Percentiles rank a stretch among this genome's conserved stretches.
phyloP scores from a whole-genome alignment of 345 rosid species.

The Carallia brachiata region DNA sequence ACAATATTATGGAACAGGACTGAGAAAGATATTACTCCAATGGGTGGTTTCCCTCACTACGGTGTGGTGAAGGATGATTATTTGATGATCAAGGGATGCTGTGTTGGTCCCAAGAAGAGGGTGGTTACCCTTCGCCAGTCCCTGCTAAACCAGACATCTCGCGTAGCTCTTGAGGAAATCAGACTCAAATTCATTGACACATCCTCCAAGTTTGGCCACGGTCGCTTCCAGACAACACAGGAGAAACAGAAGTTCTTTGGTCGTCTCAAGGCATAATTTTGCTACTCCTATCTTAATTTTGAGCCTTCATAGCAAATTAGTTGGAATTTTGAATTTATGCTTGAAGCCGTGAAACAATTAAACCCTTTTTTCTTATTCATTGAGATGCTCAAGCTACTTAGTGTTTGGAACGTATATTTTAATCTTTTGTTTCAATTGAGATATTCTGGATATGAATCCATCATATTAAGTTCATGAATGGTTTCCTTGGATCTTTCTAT shows the following conservation, averaged over 20 bases:
- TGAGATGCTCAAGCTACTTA: background rate
- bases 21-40: conserved; percentile 73
- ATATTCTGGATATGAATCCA: too few species aligned
- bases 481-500: too few species aligned
- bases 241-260: conserved; percentile 66
- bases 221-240: conserved; percentile 64
- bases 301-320: background rate
- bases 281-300: background rate
- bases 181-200: conserved; percentile 77
- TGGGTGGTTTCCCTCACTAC: conserved; percentile 85
- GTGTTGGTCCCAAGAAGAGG: conserved; percentile 88
- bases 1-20: conserved; percentile 41
- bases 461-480: too few species aligned
- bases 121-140: conserved; percentile 75
- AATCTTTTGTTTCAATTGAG: too few species aligned
- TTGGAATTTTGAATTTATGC: background rate
- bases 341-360: background rate
- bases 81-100: conserved; percentile 78
- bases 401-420: background rate
- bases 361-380: background rate
- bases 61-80: conserved; percentile 80
- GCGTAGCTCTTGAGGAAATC: conserved; percentile 64
- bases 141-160: conserved; percentile 66
- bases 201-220: conserved; percentile 70
- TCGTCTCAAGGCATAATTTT: conserved; percentile 53